Evolutionary conservation across 352 stramenopile genomes (phyloP).

Genomic region (Phytophthora kernoviae): DNA sequence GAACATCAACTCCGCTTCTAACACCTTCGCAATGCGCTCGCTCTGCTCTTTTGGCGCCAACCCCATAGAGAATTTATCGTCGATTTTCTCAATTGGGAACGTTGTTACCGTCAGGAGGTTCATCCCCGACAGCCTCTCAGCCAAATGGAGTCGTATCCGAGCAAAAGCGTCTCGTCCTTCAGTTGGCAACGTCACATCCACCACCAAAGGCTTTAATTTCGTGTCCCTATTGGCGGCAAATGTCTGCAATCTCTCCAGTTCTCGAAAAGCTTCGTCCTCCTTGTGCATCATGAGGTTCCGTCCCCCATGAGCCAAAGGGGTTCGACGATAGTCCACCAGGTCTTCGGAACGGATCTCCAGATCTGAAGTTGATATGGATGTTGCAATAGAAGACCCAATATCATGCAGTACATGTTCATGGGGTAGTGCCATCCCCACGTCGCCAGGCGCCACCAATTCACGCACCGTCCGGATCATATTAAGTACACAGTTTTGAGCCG

Average conservation of each 20-base stretch:
- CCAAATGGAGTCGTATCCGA: constrained; percentile 33
- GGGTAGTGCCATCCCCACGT: constrained; percentile 49
- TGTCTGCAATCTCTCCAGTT: constrained; percentile 50
- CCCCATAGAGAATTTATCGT: constrained; percentile 9
- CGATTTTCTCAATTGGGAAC: constrained; percentile 40
- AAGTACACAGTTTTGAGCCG: no score
- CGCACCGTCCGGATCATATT: constrained; percentile 62
- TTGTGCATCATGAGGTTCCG: constrained; percentile 64
- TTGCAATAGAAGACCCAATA: constrained; percentile 26
- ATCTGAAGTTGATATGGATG: neutral
- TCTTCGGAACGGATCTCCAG: constrained; percentile 53
- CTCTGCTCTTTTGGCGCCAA: constrained; percentile 38
- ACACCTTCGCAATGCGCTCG: constrained; percentile 52
- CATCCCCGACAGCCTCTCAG: constrained; percentile 42
- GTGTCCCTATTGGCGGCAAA: neutral
- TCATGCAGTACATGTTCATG: constrained; percentile 69
- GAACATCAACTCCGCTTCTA: constrained; percentile 78
- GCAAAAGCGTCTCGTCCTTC: constrained; percentile 57
- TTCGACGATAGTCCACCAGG: constrained; percentile 52
- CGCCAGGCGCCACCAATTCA: constrained; percentile 42
- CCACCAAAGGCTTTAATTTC: constrained; percentile 30
- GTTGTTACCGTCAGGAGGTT: constrained; percentile 64
- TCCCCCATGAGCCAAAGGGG: constrained; percentile 40
- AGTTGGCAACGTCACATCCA: constrained; percentile 54
- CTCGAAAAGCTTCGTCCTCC: constrained; percentile 79